A percentile compares a stretch with the other conserved stretches of the same genome.
These are phyloP conservation scores for Aspergillus transmontanensis DNA, from an alignment of 2,329 filamentous ascomycete genomes.

Conservation along the genomic window DNA sequence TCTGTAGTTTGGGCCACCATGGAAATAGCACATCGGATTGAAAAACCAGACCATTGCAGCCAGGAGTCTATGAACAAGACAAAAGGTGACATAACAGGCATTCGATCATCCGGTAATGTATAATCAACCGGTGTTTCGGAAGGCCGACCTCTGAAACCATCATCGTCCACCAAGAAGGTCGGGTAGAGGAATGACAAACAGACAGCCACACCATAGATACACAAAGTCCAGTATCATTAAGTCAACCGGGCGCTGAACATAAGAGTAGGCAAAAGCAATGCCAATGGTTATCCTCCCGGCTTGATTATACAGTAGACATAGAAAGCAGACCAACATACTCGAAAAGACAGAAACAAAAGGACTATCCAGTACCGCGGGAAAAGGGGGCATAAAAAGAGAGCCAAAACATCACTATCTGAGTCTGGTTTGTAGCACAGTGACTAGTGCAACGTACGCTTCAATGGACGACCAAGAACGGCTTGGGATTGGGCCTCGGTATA, in stretches of 20 bases:
- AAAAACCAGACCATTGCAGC: not conserved
- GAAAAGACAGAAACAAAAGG: not conserved
- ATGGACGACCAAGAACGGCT: not conserved
- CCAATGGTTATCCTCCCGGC: not conserved
- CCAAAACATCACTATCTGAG: not conserved
- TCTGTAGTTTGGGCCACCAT: not conserved
- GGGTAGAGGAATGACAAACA: not conserved
- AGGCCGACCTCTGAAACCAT: not conserved
- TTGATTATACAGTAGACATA: not conserved
- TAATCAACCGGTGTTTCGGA: not conserved
- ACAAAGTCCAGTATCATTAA: not conserved
- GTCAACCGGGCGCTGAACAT: not conserved
- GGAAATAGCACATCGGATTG: slow-evolving; percentile 9
- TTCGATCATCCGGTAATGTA: slow-evolving; percentile 1
- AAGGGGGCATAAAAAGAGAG: not conserved
- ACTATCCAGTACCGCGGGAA: not conserved
- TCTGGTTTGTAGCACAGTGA: not conserved
- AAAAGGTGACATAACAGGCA: slow-evolving; percentile 2
- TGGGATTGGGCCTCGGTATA: not conserved
- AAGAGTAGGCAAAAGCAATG: not conserved
- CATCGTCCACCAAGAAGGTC: not conserved
- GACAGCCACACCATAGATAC: not conserved
- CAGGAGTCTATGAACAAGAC: slow-evolving; percentile 2
- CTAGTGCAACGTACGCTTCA: not conserved
- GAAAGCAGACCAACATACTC: not conserved